Conservation (phyloP, 192 early-diverging fungal species). For the Polychytrium aggregatum region DNA sequence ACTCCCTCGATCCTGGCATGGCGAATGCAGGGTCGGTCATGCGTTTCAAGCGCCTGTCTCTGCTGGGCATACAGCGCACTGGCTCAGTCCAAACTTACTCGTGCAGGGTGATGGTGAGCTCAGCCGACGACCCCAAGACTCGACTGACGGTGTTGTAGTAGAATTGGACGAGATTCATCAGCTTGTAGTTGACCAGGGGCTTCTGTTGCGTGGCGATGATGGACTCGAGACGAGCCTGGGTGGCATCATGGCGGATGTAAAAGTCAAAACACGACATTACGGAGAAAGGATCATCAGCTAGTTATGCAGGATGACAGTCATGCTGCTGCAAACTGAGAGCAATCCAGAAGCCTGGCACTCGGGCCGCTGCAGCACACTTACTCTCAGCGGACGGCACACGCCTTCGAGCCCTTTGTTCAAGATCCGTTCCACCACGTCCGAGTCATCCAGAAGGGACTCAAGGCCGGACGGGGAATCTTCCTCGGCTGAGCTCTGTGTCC, state of each 20-base stretch:
- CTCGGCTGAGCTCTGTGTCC: too few relatives aligned
- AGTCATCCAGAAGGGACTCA: constrained; percentile 14
- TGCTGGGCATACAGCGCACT: background rate
- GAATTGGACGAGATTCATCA: constrained; percentile 66
- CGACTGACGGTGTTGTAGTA: constrained; percentile 55
- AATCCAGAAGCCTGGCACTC: constrained; percentile 2
- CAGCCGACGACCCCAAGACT: constrained; percentile 40
- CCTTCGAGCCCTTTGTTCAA: constrained; percentile 65
- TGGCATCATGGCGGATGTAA: too few relatives aligned
- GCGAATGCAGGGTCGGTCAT: too few relatives aligned
- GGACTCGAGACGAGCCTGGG: constrained; percentile 63
- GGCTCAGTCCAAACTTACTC: background rate
- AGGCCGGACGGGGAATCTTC: too few relatives aligned
- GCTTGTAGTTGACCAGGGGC: constrained; percentile 52
- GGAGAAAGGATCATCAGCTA: constrained; percentile 2
- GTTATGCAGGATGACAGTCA: background rate
- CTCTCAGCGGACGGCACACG: constrained; percentile 62
- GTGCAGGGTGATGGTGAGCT: constrained; percentile 12
- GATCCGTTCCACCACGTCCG: constrained; percentile 33
- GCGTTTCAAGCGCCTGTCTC: too few relatives aligned
- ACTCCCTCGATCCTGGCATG: constrained; percentile 39
- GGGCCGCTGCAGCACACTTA: constrained; percentile 6
- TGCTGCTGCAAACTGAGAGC: background rate
- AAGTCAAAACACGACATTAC: too few relatives aligned
- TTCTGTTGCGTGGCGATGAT: constrained; percentile 56